These are phyloP conservation scores for Talaromyces sp. DNA, from an alignment of 2,329 filamentous ascomycete genomes.

Conservation along the genomic window DNA sequence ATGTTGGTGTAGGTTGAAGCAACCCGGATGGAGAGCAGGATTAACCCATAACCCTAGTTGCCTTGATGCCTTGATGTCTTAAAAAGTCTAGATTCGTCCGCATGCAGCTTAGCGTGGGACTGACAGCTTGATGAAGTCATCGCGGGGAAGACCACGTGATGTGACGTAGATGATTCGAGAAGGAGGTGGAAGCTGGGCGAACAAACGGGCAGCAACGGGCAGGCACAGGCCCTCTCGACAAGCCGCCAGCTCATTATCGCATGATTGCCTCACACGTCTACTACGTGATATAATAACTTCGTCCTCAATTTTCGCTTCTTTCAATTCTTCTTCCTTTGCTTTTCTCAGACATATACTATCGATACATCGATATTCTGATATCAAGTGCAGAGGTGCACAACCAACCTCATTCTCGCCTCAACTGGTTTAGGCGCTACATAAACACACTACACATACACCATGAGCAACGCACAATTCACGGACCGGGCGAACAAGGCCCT, in stretches of 20 bases:
- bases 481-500: constrained; percentile 88
- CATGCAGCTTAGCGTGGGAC: background rate
- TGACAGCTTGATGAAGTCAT: background rate
- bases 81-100: background rate
- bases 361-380: background rate
- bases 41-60: background rate
- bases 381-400: background rate
- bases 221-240: constrained; percentile 2
- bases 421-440: background rate
- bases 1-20: background rate
- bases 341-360: background rate
- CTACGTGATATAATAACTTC: constrained; percentile 4
- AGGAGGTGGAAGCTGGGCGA: constrained; percentile 17
- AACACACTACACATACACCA: constrained; percentile 23
- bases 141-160: constrained; percentile 13
- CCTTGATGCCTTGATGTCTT: background rate
- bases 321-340: background rate
- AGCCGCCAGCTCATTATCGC: background rate
- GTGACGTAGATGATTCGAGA: constrained; percentile 19
- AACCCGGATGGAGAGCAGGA: background rate
- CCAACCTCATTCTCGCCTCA: background rate
- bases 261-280: constrained; percentile 3
- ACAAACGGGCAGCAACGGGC: constrained; percentile 13
- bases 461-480: constrained; percentile 67
- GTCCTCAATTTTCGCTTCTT: background rate